Evolutionary conservation across 179 eudicot species (phyloP), one percentile per base, ranked within the genome.

Genomic region (Dionaea muscipula): DNA sequence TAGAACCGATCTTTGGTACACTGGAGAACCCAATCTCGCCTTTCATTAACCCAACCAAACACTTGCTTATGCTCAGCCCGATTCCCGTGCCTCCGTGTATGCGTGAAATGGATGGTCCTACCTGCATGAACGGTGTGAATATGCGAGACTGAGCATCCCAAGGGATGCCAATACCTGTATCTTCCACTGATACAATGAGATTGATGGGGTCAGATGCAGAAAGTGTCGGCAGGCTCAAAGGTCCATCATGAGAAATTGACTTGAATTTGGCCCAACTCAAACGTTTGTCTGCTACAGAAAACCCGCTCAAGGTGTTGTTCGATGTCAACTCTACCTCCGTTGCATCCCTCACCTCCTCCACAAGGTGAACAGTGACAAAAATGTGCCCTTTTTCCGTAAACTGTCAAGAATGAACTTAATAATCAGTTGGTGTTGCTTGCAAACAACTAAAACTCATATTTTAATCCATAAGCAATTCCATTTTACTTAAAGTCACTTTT

Each of bases 121-220:
- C 95, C 58, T 86, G 95, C 94, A 81, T 79, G 73, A 84, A 86
- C 28, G 95, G 95, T 22, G 85, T 86, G 59, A 86, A 86, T 22
- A 86, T 62, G 17, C 77, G 84, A 56, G 81, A 44, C 63, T 84
- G 95, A 16, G 84, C 83, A 46, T 84, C 94, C 12, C 56, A 17
- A n/a, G 95, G 95, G 64, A 86, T 86, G 38, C 95, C 95, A 20
- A 56, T 72, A 57, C 95, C 95, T 0, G 95, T 86, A 65, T 86
- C 95, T 69, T 86, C 95, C 18, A 86, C 94, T 11, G 94, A 81
- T 21, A 86, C 75, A 2, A 86, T 74, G 2, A 86, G 60, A 47
- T 74, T 79, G 59, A 84, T 61, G 17, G 67, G 59, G 54, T 71
- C 78, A 8, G 82, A 55, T 8, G 76, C 52, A 17, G 80, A 63